Base-by-base conservation (phyloP, 805 yeast species). In the Blastobotrys muscicola region DNA sequence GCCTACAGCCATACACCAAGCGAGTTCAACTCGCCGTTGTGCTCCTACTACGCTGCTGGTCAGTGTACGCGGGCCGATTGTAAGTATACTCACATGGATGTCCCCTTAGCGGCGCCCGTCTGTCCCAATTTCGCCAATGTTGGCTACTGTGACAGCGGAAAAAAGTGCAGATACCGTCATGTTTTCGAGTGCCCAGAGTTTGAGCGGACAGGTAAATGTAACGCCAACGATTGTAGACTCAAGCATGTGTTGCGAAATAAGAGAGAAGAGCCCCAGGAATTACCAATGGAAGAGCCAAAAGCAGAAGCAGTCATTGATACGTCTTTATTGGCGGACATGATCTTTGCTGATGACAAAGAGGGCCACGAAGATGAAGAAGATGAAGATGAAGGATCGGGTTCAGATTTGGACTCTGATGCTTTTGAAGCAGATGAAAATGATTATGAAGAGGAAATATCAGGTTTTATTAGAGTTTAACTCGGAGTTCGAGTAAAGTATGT, bases 121-220 rank as follows among this genome's bases (percentile, higher is more conserved):
- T 84, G 94, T 55, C 66, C 85, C 15, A 77, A 73, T 26, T 85
- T 84, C 64, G 72, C 89, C 3, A 52, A 78, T 30, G 74, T 75
- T 12, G 87, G 89, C 1, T 82, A 74, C 63, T 85, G 94, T 59
- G 72, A 66, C 29, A 59, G 74, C 16, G 94, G 92, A 0, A 54
- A 61, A 20, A 49, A 54, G 29, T 84, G 94, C 55, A 67, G 71
- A 4, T 70, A 72, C 38, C 59, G 71, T 31, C 94, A 84, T 55
- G 60, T 63, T 11, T 71, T 67, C 50, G 74, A 75, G 45, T 84
- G 94, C 61, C 90, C 94, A 0, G 90, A 83, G 54, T 74, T 70
- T 51, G 80, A 75, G 49, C 78, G 75, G 47, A 65, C 66, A n/a
- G 82, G 80, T 9, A 54, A 50, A 29, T 84, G 94, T 58, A 68